These are phyloP conservation scores for Rhizopogon roseolus DNA, from an alignment of 768 basidiomycete species.

Conservation along the genomic window DNA sequence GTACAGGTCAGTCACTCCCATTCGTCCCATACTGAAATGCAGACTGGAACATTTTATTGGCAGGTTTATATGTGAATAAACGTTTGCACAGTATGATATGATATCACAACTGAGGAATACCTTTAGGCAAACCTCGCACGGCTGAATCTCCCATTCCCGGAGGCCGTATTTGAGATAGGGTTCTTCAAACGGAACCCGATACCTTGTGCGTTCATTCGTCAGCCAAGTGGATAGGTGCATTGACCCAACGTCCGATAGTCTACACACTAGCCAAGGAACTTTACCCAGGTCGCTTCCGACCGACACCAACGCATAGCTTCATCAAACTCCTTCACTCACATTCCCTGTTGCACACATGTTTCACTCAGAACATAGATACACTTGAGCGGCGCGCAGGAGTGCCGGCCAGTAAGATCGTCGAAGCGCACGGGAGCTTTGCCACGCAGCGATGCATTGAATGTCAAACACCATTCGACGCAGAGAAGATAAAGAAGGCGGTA, in stretches of 20 bases:
- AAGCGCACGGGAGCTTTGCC: conserved; percentile 97
- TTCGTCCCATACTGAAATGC: neutral
- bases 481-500: conserved; percentile 64
- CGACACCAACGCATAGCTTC: conserved; percentile 89
- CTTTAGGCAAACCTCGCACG: conserved; percentile 68
- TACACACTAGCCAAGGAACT: conserved; percentile 92
- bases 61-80: conserved; percentile 25
- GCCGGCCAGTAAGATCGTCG: conserved; percentile 68
- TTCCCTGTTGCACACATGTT: conserved; percentile 66
- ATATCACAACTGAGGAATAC: neutral
- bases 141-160: conserved; percentile 83
- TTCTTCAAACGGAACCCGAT: conserved; percentile 80
- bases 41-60: neutral
- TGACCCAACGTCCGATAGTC: conserved; percentile 36
- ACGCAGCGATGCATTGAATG: conserved; percentile 82
- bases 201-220: conserved; percentile 52
- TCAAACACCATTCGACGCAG: conserved; percentile 48
- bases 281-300: conserved; percentile 85
- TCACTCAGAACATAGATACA: conserved; percentile 92
- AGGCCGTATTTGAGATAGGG: conserved; percentile 90
- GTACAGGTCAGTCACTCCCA: conserved; percentile 55
- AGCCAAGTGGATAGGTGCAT: neutral
- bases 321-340: conserved; percentile 75
- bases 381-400: conserved; percentile 84
- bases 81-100: neutral